These are phyloP conservation scores for Pythium pectinolyticum DNA, from an alignment of 352 stramenopile genomes.

Conservation along the genomic window DNA sequence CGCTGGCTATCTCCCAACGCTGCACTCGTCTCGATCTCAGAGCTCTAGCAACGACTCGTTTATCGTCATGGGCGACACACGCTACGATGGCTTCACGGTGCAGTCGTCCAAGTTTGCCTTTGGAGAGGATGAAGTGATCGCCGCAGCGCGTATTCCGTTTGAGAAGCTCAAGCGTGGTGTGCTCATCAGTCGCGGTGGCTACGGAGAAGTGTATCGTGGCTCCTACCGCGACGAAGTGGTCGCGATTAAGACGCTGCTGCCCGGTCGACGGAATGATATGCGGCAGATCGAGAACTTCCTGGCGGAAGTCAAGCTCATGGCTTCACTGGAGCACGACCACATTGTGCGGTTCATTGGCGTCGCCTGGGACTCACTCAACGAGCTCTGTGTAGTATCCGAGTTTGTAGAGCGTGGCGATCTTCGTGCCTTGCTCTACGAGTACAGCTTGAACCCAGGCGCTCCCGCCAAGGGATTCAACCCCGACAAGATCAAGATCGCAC, in stretches of 20 bases:
- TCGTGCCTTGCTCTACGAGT: conserved; percentile 10
- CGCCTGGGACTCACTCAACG: conserved; percentile 44
- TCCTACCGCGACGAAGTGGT: conserved; percentile 48
- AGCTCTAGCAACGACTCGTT: not conserved
- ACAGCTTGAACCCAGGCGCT: not conserved
- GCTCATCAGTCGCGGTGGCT: conserved; percentile 49
- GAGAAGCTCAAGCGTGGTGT: conserved; percentile 42
- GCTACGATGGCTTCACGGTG: not conserved
- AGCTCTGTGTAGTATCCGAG: conserved; percentile 30
- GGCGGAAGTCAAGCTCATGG: conserved; percentile 58
- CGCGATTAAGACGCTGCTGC: conserved; percentile 60
- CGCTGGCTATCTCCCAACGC: not conserved
- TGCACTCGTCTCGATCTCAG: conserved; percentile 10
- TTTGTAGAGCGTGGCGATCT: conserved; percentile 29
- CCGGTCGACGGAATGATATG: conserved; percentile 48
- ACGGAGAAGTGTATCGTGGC: conserved; percentile 50
- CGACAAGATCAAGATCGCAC: conserved; percentile 20
- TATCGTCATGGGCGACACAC: not conserved
- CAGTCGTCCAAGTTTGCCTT: conserved; percentile 8
- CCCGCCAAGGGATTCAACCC: conserved; percentile 5
- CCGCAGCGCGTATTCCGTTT: conserved; percentile 40
- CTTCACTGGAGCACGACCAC: conserved; percentile 53
- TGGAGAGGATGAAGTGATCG: conserved; percentile 20
- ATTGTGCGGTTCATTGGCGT: conserved; percentile 70
- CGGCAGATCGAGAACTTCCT: conserved; percentile 53